Evolutionary conservation across 2,329 filamentous ascomycete species (phyloP), one percentile per base, ranked within the genome.

Genomic region (Cladosporium sp.): DNA sequence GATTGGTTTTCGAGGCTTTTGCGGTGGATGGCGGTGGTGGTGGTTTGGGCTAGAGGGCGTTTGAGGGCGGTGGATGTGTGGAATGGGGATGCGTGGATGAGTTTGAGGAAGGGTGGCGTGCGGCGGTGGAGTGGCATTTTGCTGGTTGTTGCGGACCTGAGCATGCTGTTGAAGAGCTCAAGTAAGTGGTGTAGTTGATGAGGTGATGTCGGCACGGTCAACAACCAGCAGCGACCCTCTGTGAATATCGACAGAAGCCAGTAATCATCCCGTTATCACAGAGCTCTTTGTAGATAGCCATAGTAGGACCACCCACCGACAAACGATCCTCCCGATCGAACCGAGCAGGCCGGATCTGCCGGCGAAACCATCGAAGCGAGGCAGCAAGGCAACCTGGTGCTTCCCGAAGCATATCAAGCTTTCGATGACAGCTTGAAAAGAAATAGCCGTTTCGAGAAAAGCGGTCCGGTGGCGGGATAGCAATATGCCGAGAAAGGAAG

Each of bases 1-100:
- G 43, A 46, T 52, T 51, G 41, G 48, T 13, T 32, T 45, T 53
- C 22, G 46, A 59, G 37, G 49, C 54, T 43, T 19, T 50, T 50
- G 48, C 48, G 49, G 35, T 44, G 48, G 22, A 50, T 37, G 49
- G 32, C 37, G 2, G 41, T 43, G n/a, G 42, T 48, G n/a, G 8
- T 9, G 1, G 22, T 7, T 46, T 51, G 22, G 22, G 48, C 43
- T 19, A 46, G 18, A 38, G 42, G 45, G 18, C 48, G 40, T 11
- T 50, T 43, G 16, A 43, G 28, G 22, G 32, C 31, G 18, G 18
- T 22, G 8, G 28, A 55, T 46, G 53, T 46, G 40, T 52, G 43
- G 32, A 52, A 53, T 5, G 46, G 34, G 34, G 49, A 18, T 16
- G 35, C 40, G 11, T 43, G 48, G 35, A 40, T n/a, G n/a, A 43